These are phyloP conservation scores for Apophysomyces ossiformis DNA, from an alignment of 371 early-diverging fungal genomes.

Conservation along the genomic window DNA sequence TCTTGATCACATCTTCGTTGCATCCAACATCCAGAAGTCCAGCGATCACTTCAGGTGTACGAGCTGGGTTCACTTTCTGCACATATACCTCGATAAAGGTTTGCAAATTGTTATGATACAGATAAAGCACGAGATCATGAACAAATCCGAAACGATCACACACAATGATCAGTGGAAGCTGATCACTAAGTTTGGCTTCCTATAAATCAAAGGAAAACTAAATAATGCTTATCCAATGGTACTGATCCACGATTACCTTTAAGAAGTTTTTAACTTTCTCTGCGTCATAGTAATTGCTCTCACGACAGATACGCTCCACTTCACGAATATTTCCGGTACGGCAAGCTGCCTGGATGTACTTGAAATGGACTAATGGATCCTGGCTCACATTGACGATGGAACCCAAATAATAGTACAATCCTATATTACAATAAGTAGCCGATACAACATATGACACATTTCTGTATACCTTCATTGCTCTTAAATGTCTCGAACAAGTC, in stretches of 20 bases:
- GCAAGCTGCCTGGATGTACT: slow-evolving; percentile 98
- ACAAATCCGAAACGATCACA: slow-evolving; percentile 97
- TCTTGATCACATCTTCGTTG: slow-evolving; percentile 93
- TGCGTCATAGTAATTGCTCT: slow-evolving; percentile 93
- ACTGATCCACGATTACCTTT: slow-evolving; percentile 52
- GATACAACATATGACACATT: not conserved
- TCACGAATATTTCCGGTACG: slow-evolving; percentile 95
- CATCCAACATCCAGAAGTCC: slow-evolving; percentile 97
- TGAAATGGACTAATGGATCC: slow-evolving; percentile 95
- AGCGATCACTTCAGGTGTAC: slow-evolving; percentile 95
- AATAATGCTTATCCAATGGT: not conserved
- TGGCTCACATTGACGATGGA: slow-evolving; percentile 93
- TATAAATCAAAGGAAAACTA: slow-evolving; percentile 16
- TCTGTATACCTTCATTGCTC: slow-evolving; percentile 81
- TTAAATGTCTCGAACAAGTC: slow-evolving; percentile 91
- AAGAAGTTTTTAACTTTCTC: slow-evolving; percentile 98
- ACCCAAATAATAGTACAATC: slow-evolving; percentile 90
- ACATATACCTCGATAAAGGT: slow-evolving; percentile 98
- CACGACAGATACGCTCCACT: slow-evolving; percentile 96
- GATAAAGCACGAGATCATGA: slow-evolving; percentile 93
- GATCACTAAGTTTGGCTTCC: slow-evolving; percentile 94
- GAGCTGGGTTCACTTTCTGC: slow-evolving; percentile 94
- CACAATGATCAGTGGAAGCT: slow-evolving; percentile 96
- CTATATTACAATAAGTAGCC: slow-evolving; percentile 14
- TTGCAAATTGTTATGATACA: slow-evolving; percentile 90